Evolutionary conservation across 164 flowering plant genomes (phyloP).

Genomic region (Stephania japonica): DNA sequence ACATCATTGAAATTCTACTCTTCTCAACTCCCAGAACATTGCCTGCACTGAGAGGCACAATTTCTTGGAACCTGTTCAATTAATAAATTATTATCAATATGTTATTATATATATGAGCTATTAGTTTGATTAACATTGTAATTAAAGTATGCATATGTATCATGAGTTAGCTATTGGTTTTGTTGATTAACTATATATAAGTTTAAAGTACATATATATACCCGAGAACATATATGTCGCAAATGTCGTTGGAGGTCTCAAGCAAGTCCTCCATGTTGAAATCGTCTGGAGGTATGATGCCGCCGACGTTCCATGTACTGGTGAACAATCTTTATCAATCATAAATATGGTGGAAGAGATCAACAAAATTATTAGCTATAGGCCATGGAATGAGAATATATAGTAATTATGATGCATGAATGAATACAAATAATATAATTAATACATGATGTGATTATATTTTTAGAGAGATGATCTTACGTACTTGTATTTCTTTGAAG

Average conservation of each 20-base stretch:
- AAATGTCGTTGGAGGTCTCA: background rate
- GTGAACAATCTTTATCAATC: conserved; percentile 37
- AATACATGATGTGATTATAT: background rate
- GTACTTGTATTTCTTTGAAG: conserved; percentile 36
- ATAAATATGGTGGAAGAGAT: background rate
- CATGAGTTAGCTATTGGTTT: background rate
- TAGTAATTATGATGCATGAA: background rate
- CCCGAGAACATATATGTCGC: conserved; percentile 41
- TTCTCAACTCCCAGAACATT: conserved; percentile 58
- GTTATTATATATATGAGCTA: no score
- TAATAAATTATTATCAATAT: no score
- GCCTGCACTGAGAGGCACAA: conserved; percentile 55
- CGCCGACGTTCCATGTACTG: conserved; percentile 44
- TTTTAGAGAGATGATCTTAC: conserved; percentile 13
- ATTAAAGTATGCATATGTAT: background rate
- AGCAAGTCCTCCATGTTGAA: conserved; percentile 17
- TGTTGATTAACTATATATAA: background rate
- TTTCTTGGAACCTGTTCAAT: conserved; percentile 62
- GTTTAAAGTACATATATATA: conserved; percentile 8
- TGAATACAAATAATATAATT: background rate
- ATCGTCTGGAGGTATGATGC: conserved; percentile 12
- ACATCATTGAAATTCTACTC: conserved; percentile 38
- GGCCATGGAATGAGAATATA: background rate
- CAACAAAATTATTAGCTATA: background rate
- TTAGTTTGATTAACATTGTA: background rate